Percentiles rank a stretch among this genome's conserved stretches.
These are phyloP conservation scores for Saprolegnia parasitica DNA, from an alignment of 352 stramenopile species.

Conservation along the genomic window DNA sequence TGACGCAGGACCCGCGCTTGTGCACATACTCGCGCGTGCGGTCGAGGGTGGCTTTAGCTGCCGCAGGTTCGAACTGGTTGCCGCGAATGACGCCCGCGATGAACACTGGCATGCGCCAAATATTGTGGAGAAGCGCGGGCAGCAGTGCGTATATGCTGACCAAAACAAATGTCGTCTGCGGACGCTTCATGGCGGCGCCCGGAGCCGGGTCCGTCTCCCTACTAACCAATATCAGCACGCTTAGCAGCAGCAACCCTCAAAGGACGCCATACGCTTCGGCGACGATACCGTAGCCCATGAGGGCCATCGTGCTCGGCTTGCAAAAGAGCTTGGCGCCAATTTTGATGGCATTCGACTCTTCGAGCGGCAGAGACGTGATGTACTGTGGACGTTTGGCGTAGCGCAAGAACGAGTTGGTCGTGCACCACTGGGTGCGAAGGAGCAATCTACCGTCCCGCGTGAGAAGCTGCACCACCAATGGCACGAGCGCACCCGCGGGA, in stretches of 20 bases:
- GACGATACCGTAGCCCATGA: conserved; percentile 16
- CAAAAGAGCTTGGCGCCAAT: conserved; percentile 9
- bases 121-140: not conserved
- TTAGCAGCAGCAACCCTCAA: not conserved
- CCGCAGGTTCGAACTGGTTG: not conserved
- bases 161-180: not conserved
- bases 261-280: not conserved
- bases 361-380: conserved; percentile 24
- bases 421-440: conserved; percentile 6
- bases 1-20: not conserved
- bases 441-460: not conserved
- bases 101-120: not conserved
- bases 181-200: not conserved
- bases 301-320: conserved; percentile 20
- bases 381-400: not conserved
- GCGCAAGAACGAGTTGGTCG: conserved; percentile 26
- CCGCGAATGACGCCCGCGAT: not conserved
- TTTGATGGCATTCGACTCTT: conserved; percentile 2
- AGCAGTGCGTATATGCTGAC: conserved; percentile 7
- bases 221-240: not conserved
- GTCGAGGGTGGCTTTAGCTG: not conserved
- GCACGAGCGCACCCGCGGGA: not conserved
- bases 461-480: not conserved
- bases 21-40: not conserved
- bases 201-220: not conserved